phyloP scores from a whole-genome alignment of 148 eudicot genomes.

The Euryodendron excelsum region DNA sequence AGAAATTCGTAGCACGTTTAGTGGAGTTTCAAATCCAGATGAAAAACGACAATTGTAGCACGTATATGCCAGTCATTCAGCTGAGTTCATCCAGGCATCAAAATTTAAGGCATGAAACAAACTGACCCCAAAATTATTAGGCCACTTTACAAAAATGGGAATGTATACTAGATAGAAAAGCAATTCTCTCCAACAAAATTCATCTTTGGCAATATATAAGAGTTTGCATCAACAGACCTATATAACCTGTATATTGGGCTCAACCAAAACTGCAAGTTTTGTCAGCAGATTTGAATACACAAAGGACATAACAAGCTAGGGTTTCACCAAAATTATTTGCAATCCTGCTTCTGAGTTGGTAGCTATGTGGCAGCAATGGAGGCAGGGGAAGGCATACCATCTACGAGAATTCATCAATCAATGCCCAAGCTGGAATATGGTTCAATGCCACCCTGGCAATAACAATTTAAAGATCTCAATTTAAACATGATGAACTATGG shows the following conservation, averaged over 20 bases:
- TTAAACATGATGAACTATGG: background rate
- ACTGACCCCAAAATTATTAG: too few species aligned
- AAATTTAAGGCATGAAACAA: too few species aligned
- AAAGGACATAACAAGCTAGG: background rate
- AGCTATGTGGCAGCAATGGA: background rate
- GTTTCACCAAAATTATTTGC: background rate
- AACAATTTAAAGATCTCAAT: background rate
- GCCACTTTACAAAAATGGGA: too few species aligned
- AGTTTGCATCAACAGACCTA: background rate
- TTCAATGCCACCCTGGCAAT: slow-evolving; percentile 72
- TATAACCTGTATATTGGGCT: background rate
- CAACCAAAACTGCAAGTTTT: background rate
- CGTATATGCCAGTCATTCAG: too few species aligned
- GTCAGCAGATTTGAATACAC: background rate
- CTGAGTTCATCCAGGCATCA: too few species aligned
- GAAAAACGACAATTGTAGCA: too few species aligned
- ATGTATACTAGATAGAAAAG: too few species aligned
- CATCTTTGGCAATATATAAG: background rate
- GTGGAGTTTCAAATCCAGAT: too few species aligned
- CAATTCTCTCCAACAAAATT: background rate
- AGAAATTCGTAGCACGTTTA: too few species aligned
- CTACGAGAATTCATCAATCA: slow-evolving; percentile 38
- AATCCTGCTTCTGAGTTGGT: background rate
- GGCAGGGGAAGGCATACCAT: too few species aligned
- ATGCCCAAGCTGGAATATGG: slow-evolving; percentile 81